Evolutionary conservation across 306 rosid genomes (phyloP).

Genomic region (Hippophae tibetana): DNA sequence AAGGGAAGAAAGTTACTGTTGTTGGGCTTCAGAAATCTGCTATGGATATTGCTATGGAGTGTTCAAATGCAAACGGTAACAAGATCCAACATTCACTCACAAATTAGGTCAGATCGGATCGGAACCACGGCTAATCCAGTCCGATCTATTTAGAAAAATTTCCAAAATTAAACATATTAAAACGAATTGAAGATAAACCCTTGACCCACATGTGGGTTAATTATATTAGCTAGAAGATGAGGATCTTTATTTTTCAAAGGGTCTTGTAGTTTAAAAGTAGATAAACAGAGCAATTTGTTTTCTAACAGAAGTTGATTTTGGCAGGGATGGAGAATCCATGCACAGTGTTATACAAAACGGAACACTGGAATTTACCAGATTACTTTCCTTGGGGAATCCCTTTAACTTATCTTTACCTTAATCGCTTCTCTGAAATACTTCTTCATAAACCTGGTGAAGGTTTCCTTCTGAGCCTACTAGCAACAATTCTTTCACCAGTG

Average conservation of each 20-base stretch:
- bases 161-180: too few relatives aligned
- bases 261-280: too few relatives aligned
- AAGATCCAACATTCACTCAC: too few relatives aligned
- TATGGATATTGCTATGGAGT: constrained; percentile 51
- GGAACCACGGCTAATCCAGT: too few relatives aligned
- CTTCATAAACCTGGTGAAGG: constrained; percentile 65
- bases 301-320: neutral
- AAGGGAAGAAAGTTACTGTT: constrained; percentile 41
- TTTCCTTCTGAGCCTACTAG: constrained; percentile 37
- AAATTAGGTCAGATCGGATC: too few relatives aligned
- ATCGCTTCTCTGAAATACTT: constrained; percentile 55
- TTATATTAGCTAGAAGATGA: too few relatives aligned
- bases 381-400: constrained; percentile 70
- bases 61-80: constrained; percentile 43
- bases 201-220: too few relatives aligned
- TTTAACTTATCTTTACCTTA: constrained; percentile 35
- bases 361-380: constrained; percentile 54
- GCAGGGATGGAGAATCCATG: constrained; percentile 53
- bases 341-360: constrained; percentile 43
- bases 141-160: too few relatives aligned
- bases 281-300: too few relatives aligned
- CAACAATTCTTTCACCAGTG: constrained; percentile 50
- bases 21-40: constrained; percentile 67
- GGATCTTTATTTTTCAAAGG: too few relatives aligned
- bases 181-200: too few relatives aligned